These are phyloP conservation scores for Immersiporthe knoxdaviesiana DNA, from an alignment of 2,329 filamentous ascomycete species.

Conservation along the genomic window DNA sequence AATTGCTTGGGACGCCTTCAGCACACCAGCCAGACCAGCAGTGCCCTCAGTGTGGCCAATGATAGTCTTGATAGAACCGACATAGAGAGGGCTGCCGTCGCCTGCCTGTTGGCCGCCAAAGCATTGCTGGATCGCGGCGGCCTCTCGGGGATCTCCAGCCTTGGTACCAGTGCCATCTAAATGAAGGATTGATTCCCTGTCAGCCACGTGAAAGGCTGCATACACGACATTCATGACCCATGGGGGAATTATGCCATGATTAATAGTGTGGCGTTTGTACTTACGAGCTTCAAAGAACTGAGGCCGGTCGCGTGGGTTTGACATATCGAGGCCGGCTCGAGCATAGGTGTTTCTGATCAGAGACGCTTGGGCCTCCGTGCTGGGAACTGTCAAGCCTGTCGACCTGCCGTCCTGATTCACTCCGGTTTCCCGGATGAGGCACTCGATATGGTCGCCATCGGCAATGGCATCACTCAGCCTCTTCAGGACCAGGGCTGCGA, in stretches of 20 bases:
- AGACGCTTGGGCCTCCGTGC: too few species aligned
- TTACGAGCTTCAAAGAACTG: too few species aligned
- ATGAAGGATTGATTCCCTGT: too few species aligned
- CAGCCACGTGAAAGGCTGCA: too few species aligned
- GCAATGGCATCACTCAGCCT: slow-evolving; percentile 12
- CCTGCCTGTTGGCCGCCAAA: slow-evolving; percentile 33
- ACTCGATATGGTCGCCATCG: slow-evolving; percentile 39
- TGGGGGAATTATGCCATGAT: too few species aligned
- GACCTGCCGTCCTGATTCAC: slow-evolving; percentile 55
- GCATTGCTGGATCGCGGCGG: slow-evolving; percentile 39
- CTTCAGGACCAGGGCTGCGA: slow-evolving; percentile 47
- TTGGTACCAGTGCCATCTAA: slow-evolving; percentile 37
- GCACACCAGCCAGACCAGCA: slow-evolving; percentile 34
- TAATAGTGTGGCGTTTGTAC: too few species aligned
- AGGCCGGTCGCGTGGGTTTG: too few species aligned
- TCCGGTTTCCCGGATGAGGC: slow-evolving; percentile 48
- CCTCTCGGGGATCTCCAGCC: slow-evolving; percentile 38
- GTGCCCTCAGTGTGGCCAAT: slow-evolving; percentile 35
- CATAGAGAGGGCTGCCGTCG: slow-evolving; percentile 28
- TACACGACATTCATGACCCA: too few species aligned
- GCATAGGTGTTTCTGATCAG: too few species aligned
- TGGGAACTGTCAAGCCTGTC: too few species aligned
- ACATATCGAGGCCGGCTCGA: too few species aligned
- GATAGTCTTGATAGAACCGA: slow-evolving; percentile 35
- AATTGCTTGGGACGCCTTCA: slow-evolving; percentile 36